These are phyloP conservation scores for Tetracladium marchalianum DNA, from an alignment of 495 filamentous ascomycete genomes.

Conservation along the genomic window DNA sequence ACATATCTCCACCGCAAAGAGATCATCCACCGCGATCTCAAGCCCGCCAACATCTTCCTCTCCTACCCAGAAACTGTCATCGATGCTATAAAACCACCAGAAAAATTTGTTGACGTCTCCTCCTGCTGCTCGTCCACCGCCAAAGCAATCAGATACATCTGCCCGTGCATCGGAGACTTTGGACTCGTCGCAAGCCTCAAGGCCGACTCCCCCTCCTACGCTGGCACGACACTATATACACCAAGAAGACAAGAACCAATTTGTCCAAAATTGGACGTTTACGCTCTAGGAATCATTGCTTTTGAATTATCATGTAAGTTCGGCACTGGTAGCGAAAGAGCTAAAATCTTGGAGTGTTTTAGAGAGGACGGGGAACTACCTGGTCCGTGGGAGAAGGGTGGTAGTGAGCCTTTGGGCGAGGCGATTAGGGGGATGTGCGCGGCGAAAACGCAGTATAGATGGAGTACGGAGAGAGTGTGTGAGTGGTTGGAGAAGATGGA, in stretches of 20 bases:
- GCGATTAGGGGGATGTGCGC: too few relatives aligned
- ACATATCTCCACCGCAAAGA: constrained; percentile 15
- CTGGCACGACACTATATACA: constrained; percentile 29
- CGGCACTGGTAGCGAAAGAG: constrained; percentile 17
- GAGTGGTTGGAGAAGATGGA: too few relatives aligned
- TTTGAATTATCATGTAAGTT: constrained; percentile 28
- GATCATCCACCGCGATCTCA: constrained; percentile 37
- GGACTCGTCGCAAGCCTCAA: constrained; percentile 17
- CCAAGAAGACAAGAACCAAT: constrained; percentile 11
- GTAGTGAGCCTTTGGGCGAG: too few relatives aligned
- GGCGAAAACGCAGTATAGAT: too few relatives aligned
- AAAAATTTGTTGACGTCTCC: constrained; percentile 23
- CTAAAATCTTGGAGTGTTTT: not conserved
- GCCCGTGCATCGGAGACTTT: constrained; percentile 21
- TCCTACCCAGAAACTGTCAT: constrained; percentile 12
- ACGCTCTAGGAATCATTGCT: constrained; percentile 27
- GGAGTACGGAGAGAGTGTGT: too few relatives aligned
- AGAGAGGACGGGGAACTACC: not conserved
- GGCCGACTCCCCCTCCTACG: constrained; percentile 1
- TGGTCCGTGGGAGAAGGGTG: not conserved
- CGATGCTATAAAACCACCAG: not conserved
- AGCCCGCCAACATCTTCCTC: constrained; percentile 38
- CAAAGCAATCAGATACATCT: constrained; percentile 7
- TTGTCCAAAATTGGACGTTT: constrained; percentile 29
- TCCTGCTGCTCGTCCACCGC: constrained; percentile 11